A percentile compares a stretch with the other conserved stretches of the same genome.
phyloP scores from a whole-genome alignment of 2,329 filamentous ascomycete species.

The Neoascochyta sp. region DNA sequence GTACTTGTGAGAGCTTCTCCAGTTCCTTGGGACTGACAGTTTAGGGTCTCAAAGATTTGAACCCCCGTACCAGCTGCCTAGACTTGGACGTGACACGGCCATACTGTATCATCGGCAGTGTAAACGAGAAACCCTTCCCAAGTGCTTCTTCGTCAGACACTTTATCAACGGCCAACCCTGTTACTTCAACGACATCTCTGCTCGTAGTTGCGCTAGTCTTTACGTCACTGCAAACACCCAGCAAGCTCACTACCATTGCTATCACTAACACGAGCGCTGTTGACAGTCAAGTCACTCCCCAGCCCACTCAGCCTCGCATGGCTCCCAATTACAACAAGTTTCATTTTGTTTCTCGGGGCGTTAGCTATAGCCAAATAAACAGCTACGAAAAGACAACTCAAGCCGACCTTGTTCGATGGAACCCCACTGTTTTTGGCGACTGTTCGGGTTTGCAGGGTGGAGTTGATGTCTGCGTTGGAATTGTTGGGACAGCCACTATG shows the following conservation, averaged over 20 bases:
- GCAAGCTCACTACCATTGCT: not conserved
- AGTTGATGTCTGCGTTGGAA: slow-evolving; percentile 7
- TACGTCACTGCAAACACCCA: not conserved
- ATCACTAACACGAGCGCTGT: not conserved
- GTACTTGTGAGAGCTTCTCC: not conserved
- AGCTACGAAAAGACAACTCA: slow-evolving; percentile 4
- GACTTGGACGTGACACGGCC: not conserved
- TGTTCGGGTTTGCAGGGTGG: slow-evolving; percentile 7
- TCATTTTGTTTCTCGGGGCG: slow-evolving; percentile 1
- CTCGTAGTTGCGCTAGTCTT: not conserved
- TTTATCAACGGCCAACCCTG: not conserved
- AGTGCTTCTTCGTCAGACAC: not conserved
- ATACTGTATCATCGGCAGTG: not conserved
- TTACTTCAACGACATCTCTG: not conserved
- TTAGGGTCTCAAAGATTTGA: not conserved
- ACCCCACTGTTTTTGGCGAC: slow-evolving; percentile 4
- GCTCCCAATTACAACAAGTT: slow-evolving; percentile 6
- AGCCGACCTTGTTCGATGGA: slow-evolving; percentile 7
- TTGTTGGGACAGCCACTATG: slow-evolving; percentile 1
- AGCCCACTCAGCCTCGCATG: slow-evolving; percentile 5
- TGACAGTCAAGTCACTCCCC: slow-evolving; percentile 6
- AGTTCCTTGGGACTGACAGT: not conserved
- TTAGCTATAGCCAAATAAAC: slow-evolving; percentile 6
- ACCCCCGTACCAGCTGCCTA: not conserved
- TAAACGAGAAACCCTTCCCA: not conserved